These are phyloP conservation scores for Lipomyces mesembrius DNA, from an alignment of 805 yeast species.

Conservation along the genomic window DNA sequence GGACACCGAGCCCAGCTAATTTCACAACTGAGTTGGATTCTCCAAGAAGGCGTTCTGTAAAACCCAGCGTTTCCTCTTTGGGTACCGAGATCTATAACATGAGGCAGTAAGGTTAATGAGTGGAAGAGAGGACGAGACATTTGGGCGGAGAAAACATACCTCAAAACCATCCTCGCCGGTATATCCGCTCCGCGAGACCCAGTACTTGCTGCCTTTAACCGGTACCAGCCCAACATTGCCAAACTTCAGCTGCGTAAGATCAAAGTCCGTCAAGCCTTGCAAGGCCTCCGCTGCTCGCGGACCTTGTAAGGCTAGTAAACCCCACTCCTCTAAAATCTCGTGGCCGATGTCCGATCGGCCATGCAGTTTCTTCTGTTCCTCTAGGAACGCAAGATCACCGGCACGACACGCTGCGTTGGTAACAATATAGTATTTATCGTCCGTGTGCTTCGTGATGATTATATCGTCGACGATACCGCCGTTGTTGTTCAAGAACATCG, in stretches of 20 bases:
- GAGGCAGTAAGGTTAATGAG: neutral
- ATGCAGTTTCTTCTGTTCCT: conserved; percentile 52
- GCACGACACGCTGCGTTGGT: conserved; percentile 95
- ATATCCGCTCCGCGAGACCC: conserved; percentile 93
- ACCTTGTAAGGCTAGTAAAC: conserved; percentile 90
- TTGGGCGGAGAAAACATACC: conserved; percentile 63
- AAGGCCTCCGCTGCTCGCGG: conserved; percentile 76
- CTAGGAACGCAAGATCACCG: conserved; percentile 71
- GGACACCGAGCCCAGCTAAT: conserved; percentile 97
- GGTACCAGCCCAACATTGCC: conserved; percentile 52
- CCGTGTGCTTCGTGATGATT: conserved; percentile 81
- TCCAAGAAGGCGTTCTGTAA: conserved; percentile 64
- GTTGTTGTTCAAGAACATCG: conserved; percentile 65
- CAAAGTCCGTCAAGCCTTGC: conserved; percentile 63
- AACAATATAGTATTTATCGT: conserved; percentile 76
- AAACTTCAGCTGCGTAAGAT: conserved; percentile 67
- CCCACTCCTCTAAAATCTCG: conserved; percentile 60
- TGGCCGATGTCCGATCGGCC: conserved; percentile 44
- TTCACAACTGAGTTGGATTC: conserved; percentile 58
- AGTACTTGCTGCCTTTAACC: conserved; percentile 47
- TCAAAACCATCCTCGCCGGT: conserved; percentile 99
- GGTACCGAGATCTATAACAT: conserved; percentile 43
- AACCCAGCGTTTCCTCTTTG: conserved; percentile 53
- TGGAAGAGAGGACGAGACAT: neutral
- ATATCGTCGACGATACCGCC: conserved; percentile 96